Evolutionary conservation across 352 stramenopile species (phyloP).

Genomic region (Pythium scleroteichum): DNA sequence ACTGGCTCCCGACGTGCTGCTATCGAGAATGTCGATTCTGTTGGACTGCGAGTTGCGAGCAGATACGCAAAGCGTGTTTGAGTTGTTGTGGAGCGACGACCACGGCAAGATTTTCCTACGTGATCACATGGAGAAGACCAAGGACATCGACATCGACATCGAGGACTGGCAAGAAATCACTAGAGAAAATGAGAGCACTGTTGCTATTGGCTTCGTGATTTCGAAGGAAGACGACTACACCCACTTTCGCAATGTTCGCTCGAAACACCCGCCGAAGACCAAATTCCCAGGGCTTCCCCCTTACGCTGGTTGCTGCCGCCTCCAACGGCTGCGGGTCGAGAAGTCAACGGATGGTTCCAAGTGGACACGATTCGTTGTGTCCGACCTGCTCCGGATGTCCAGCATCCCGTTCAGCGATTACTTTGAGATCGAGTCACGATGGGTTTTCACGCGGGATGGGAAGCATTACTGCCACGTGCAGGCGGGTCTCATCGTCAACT

Average conservation of each 20-base stretch:
- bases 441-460: slow-evolving; percentile 72
- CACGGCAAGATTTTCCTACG: slow-evolving; percentile 49
- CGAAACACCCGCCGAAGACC: slow-evolving; percentile 40
- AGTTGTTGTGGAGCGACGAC: slow-evolving; percentile 68
- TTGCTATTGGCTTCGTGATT: slow-evolving; percentile 27
- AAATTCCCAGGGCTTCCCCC: slow-evolving; percentile 41
- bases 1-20: slow-evolving; percentile 45
- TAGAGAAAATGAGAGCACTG: slow-evolving; percentile 8
- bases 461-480: slow-evolving; percentile 78
- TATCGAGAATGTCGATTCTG: slow-evolving; percentile 65
- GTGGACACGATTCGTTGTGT: slow-evolving; percentile 55
- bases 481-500: slow-evolving; percentile 71
- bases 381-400: slow-evolving; percentile 64
- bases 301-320: slow-evolving; percentile 32
- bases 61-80: slow-evolving; percentile 64
- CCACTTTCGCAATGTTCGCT: slow-evolving; percentile 33
- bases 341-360: slow-evolving; percentile 16
- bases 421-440: slow-evolving; percentile 83
- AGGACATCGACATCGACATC: slow-evolving; percentile 72
- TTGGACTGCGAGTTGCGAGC: slow-evolving; percentile 70
- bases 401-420: slow-evolving; percentile 83
- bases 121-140: slow-evolving; percentile 51
- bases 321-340: slow-evolving; percentile 33
- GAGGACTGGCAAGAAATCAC: slow-evolving; percentile 55
- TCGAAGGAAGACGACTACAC: slow-evolving; percentile 36